A percentile compares a stretch with the other conserved stretches of the same genome.
Evolutionary conservation across 2,329 filamentous ascomycete genomes (phyloP).

Genomic region (Bipolaris gigantea): DNA sequence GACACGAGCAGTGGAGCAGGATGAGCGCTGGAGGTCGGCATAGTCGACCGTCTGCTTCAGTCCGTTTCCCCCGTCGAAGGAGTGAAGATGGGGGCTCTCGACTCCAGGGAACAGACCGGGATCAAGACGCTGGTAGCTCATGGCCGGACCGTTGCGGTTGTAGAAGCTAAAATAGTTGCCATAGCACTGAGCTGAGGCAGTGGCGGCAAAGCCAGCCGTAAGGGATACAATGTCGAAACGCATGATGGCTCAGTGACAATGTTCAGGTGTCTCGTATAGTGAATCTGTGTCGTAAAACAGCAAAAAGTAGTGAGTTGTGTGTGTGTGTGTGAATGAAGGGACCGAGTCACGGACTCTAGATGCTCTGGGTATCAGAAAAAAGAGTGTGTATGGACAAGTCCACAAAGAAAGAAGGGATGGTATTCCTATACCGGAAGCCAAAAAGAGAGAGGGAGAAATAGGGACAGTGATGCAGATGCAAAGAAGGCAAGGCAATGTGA

Average conservation of each 20-base stretch:
- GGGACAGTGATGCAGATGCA: slow-evolving; percentile 14
- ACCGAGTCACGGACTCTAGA: slow-evolving; percentile 41
- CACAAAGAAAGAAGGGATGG: slow-evolving; percentile 35
- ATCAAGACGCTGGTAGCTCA: slow-evolving; percentile 44
- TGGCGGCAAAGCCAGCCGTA: slow-evolving; percentile 36
- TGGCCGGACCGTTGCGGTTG: slow-evolving; percentile 38
- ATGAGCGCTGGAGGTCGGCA: slow-evolving; percentile 31
- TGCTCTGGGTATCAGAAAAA: slow-evolving; percentile 23
- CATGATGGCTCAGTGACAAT: slow-evolving; percentile 25
- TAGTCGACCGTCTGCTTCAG: slow-evolving; percentile 33
- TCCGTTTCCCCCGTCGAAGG: slow-evolving; percentile 44
- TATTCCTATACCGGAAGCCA: slow-evolving; percentile 36
- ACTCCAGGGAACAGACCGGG: slow-evolving; percentile 40
- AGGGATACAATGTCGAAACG: slow-evolving; percentile 31
- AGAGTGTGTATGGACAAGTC: slow-evolving; percentile 23
- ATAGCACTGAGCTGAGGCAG: slow-evolving; percentile 38
- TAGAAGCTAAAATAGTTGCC: slow-evolving; percentile 47
- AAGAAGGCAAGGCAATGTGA: slow-evolving; percentile 22
- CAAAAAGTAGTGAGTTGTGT: slow-evolving; percentile 27
- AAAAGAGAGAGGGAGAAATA: slow-evolving; percentile 1
- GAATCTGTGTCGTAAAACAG: slow-evolving; percentile 12
- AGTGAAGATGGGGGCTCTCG: slow-evolving; percentile 42
- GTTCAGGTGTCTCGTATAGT: slow-evolving; percentile 10
- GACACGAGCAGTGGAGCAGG: slow-evolving; percentile 43
- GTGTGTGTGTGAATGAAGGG: slow-evolving; percentile 27